Percentiles rank a stretch among this genome's conserved stretches.
phyloP scores from a whole-genome alignment of 1,284 basidiomycete genomes.

The Microbotryum violaceum region DNA sequence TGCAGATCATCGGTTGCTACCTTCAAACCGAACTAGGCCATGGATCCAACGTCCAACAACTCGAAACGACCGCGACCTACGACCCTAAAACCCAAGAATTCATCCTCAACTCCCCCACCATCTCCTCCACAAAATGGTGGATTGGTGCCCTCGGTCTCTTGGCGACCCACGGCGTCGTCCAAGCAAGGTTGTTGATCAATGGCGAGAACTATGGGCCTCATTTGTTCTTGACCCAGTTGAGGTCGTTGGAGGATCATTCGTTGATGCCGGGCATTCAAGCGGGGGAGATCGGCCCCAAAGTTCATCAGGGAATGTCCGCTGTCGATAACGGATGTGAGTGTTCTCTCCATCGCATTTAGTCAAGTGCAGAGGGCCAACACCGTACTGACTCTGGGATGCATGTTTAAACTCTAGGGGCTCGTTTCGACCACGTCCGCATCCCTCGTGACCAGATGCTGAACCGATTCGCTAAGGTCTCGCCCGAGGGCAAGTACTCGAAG shows the following conservation, averaged over 20 bases:
- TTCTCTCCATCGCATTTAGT: neutral
- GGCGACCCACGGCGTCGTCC: conserved; percentile 68
- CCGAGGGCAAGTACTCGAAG: conserved; percentile 58
- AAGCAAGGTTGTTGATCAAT: conserved; percentile 64
- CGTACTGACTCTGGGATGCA: neutral
- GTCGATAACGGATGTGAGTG: conserved; percentile 62
- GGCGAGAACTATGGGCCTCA: conserved; percentile 65
- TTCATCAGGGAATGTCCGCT: conserved; percentile 50
- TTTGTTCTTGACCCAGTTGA: conserved; percentile 63
- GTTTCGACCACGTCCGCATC: conserved; percentile 63
- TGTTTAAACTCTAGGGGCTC: conserved; percentile 32
- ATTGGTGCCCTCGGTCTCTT: conserved; percentile 63
- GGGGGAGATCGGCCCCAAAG: conserved; percentile 73
- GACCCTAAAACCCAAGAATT: conserved; percentile 61
- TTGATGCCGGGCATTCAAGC: conserved; percentile 57
- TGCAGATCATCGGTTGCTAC: conserved; percentile 38
- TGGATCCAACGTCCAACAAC: conserved; percentile 57
- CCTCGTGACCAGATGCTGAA: conserved; percentile 68
- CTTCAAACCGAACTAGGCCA: conserved; percentile 54
- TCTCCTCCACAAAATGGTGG: conserved; percentile 79
- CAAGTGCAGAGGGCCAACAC: neutral
- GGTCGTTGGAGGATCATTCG: conserved; percentile 55
- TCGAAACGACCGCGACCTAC: conserved; percentile 74
- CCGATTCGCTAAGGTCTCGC: conserved; percentile 62
- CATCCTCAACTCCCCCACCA: conserved; percentile 64